Base-by-base conservation (phyloP, 345 rosid genomes). In the Schrenkiella parvula region DNA sequence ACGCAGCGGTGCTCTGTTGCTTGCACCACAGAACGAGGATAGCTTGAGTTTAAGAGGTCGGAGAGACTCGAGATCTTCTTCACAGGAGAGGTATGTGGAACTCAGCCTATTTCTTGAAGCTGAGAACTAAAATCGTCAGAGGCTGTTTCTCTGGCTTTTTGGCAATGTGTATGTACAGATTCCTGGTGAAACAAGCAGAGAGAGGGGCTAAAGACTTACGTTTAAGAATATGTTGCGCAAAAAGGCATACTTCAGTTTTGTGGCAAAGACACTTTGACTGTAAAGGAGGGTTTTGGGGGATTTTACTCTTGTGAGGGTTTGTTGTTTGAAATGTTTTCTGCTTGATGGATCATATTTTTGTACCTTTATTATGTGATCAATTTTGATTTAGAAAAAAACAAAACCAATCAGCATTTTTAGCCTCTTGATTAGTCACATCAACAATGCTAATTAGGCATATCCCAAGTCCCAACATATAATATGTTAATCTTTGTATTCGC, bases 61-160 rank as follows among this genome's bases (percentile, higher is more conserved):
- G 9, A 63, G 80, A 76, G 75, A 64, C 38, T 67, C 78, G 17
- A 25, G 73, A 43, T 74, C 78, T 14, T 17, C 68, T 32, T 51
- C 79, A 17, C 79, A 75, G 64, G 79, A 70, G 71, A 76, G 80
- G 80, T 76, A 76, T 70, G 80, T 76, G 66, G 80, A 76, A 55
- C 80, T 76, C 46, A 70, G 80, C 66, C 22, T 69, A 48, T 76
- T 76, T 76, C 60, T 76, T 8, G 80, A 76, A 64, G 71, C 54
- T 52, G 80, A 76, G 55, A 70, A 64, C 59, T 76, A 53, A 76
- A 62, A 2, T 28, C 8, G 58, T 12, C 22, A 53, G 25, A 51
- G 63, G 68, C 56, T 69, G 46, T 69, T 63, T 76, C 66, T 55
- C 54, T 69, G 66, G 75, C 60, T 32, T 56, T 66, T 54, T 52